Conservation (phyloP, 2,329 filamentous ascomycete genomes). For the Scedosporium dehoogii region DNA sequence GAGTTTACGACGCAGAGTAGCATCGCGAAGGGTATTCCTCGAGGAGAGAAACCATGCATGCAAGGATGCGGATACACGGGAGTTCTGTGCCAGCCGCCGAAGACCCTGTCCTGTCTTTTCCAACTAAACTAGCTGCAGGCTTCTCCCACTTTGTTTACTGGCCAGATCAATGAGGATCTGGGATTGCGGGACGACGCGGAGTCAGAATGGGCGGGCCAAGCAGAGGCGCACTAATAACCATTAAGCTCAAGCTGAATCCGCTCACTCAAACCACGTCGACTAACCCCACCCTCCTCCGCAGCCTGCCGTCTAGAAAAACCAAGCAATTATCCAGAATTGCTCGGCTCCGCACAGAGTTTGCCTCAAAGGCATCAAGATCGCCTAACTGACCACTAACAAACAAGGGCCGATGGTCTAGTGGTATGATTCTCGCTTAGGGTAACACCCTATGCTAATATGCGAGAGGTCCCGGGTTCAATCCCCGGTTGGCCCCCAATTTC, state of each 20-base stretch:
- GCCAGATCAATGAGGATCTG: too few relatives aligned
- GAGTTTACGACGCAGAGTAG: background rate
- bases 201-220: too few relatives aligned
- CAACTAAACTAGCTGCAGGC: background rate
- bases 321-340: too few relatives aligned
- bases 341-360: too few relatives aligned
- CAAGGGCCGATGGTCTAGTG: constrained; percentile 43
- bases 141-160: too few relatives aligned
- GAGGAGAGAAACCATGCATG: background rate
- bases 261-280: too few relatives aligned
- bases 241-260: too few relatives aligned
- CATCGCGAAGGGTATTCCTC: background rate
- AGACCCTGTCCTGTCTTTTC: background rate
- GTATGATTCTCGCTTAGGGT: constrained; percentile 65
- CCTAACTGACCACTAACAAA: background rate
- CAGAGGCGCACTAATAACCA: too few relatives aligned
- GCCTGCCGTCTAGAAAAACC: too few relatives aligned
- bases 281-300: too few relatives aligned
- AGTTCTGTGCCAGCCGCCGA: background rate
- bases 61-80: background rate
- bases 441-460: background rate
- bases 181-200: too few relatives aligned
- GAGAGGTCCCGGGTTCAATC: background rate
- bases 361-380: too few relatives aligned
- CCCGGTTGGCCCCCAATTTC: background rate